Evolutionary conservation across 805 yeast species (phyloP).

Genomic region (Kazachstania viticola): DNA sequence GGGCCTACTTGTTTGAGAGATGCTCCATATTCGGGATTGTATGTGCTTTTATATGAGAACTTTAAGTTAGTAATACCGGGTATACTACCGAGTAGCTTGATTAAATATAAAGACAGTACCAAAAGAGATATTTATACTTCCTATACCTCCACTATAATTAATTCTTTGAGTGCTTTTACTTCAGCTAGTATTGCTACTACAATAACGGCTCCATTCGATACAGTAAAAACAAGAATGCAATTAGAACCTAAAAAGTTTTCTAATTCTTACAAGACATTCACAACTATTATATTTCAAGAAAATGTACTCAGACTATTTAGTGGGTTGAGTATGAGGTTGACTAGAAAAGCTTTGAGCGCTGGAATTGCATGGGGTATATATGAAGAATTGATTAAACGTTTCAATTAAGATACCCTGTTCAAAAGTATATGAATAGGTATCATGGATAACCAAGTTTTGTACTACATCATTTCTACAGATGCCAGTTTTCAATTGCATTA

Average conservation of each 20-base stretch:
- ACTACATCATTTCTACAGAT: too few species aligned
- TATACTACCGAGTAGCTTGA: conserved; percentile 13
- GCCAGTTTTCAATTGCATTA: too few species aligned
- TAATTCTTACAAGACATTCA: conserved; percentile 32
- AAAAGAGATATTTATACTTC: conserved; percentile 16
- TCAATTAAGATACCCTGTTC: conserved; percentile 15
- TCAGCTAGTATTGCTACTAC: conserved; percentile 78
- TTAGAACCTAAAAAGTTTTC: conserved; percentile 40
- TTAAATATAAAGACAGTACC: conserved; percentile 10
- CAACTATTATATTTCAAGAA: conserved; percentile 32
- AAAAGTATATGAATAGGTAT: too few species aligned
- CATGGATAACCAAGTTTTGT: too few species aligned
- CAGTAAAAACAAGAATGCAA: conserved; percentile 87
- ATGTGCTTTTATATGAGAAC: conserved; percentile 75
- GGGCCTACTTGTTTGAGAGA: conserved; percentile 82
- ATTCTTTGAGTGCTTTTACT: conserved; percentile 61
- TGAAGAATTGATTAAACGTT: conserved; percentile 61
- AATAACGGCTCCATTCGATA: conserved; percentile 89
- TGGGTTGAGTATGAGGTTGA: conserved; percentile 71
- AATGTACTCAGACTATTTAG: conserved; percentile 53
- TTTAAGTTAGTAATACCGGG: conserved; percentile 48
- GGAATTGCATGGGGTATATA: conserved; percentile 97
- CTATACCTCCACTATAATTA: conserved; percentile 43
- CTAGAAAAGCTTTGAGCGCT: conserved; percentile 81
- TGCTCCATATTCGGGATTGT: conserved; percentile 93